Percentiles rank a stretch among this genome's conserved stretches.
Conservation (phyloP, 768 basidiomycete genomes). For the Panellus pusillus region DNA sequence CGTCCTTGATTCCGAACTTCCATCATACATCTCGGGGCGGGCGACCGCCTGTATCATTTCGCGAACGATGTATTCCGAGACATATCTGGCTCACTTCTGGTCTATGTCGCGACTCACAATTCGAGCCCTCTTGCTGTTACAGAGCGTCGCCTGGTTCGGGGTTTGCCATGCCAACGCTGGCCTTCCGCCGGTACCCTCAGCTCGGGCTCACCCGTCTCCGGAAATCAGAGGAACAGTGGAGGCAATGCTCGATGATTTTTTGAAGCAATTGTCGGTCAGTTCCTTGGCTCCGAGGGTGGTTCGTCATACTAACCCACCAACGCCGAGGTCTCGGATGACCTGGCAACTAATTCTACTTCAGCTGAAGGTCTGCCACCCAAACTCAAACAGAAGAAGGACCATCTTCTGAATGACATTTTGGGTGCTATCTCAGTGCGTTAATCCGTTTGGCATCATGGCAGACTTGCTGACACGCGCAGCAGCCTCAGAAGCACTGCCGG, state of each 20-base stretch:
- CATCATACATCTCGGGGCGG: no score
- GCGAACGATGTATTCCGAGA: no score
- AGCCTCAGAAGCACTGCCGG: neutral
- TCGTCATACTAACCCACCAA: neutral
- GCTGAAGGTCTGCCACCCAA: neutral
- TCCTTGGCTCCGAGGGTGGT: neutral
- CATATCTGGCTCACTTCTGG: no score
- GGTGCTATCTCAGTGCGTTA: conserved; percentile 6
- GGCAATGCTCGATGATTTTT: conserved; percentile 14
- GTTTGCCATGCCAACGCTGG: no score
- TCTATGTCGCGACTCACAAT: no score
- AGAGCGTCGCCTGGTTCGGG: no score
- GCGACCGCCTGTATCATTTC: no score
- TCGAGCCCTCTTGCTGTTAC: no score
- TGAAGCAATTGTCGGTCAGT: conserved; percentile 16
- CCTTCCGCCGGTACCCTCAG: no score
- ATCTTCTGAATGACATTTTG: conserved; percentile 12
- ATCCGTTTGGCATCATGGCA: neutral
- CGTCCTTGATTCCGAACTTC: no score
- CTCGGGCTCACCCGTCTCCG: neutral
- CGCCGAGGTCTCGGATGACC: neutral
- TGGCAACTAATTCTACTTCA: neutral
- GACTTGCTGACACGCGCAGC: conserved; percentile 1
- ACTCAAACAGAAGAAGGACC: conserved; percentile 12
- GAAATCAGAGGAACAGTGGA: conserved; percentile 14